phyloP scores from a whole-genome alignment of 139 green algal genomes.

The Chlorella ohadii region DNA sequence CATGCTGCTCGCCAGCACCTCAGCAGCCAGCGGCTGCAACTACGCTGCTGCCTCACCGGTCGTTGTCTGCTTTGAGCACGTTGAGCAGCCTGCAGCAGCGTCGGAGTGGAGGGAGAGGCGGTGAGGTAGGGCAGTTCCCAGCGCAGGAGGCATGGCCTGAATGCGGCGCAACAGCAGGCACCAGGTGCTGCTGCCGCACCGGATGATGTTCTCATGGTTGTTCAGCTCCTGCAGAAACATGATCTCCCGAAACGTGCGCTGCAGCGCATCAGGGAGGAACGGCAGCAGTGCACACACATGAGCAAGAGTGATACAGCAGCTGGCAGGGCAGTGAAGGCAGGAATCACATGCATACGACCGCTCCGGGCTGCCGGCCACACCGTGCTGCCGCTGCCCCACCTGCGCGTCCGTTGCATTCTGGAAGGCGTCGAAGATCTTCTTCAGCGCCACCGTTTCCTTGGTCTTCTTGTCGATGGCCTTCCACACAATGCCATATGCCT shows the following conservation, averaged over 20 bases:
- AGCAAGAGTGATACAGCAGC: not conserved
- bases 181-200: constrained; percentile 45
- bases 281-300: not conserved
- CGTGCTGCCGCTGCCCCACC: constrained; percentile 55
- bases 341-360: too few species aligned
- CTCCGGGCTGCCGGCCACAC: too few species aligned
- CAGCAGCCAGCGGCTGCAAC: not conserved
- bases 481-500: constrained; percentile 99
- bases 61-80: constrained; percentile 97
- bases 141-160: too few species aligned
- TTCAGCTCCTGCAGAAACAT: constrained; percentile 98
- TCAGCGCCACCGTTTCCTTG: constrained; percentile 86
- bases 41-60: constrained; percentile 51
- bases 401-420: constrained; percentile 98
- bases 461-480: constrained; percentile 93
- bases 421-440: constrained; percentile 99
- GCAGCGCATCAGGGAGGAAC: constrained; percentile 9
- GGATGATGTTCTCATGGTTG: constrained; percentile 95
- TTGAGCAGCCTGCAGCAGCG: constrained; percentile 86
- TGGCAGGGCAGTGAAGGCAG: too few species aligned
- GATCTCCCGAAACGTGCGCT: constrained; percentile 98
- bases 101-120: not conserved
- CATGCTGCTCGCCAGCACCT: not conserved
- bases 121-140: too few species aligned
- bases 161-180: not conserved